Evolutionary conservation across 2,329 filamentous ascomycete genomes (phyloP).

Genomic region (Drechslera avenae): DNA sequence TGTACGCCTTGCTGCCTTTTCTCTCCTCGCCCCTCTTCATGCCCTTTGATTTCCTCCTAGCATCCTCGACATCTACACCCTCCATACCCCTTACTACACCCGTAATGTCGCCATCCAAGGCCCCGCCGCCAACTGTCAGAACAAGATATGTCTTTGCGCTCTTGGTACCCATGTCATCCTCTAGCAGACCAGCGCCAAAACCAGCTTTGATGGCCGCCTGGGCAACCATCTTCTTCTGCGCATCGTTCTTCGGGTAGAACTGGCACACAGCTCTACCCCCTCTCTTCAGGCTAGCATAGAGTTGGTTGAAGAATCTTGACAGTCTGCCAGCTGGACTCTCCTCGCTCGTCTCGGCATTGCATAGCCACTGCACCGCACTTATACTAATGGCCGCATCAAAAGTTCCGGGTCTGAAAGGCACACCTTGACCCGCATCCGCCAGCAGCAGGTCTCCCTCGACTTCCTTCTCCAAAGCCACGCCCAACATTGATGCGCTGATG

Average conservation of each 20-base stretch:
- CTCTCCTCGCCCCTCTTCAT: constrained; percentile 64
- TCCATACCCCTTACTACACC: constrained; percentile 89
- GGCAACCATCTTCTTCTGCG: constrained; percentile 90
- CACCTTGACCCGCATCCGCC: constrained; percentile 91
- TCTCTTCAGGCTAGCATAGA: constrained; percentile 82
- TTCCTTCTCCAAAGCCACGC: constrained; percentile 86
- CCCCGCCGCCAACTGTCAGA: constrained; percentile 80
- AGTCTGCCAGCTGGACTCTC: constrained; percentile 80
- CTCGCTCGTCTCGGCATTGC: constrained; percentile 89
- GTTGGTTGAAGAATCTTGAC: constrained; percentile 85
- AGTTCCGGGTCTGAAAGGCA: constrained; percentile 87
- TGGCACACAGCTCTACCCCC: constrained; percentile 93
- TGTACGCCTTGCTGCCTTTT: constrained; percentile 87
- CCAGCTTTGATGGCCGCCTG: constrained; percentile 89
- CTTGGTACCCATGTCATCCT: constrained; percentile 96
- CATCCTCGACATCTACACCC: constrained; percentile 74
- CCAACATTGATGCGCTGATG: constrained; percentile 94
- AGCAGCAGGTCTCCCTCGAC: constrained; percentile 93
- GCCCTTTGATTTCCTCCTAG: constrained; percentile 54
- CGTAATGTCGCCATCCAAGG: constrained; percentile 74
- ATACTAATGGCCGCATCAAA: constrained; percentile 97
- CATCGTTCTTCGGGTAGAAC: constrained; percentile 96
- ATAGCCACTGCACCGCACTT: constrained; percentile 97
- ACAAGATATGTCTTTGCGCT: constrained; percentile 97
- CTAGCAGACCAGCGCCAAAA: constrained; percentile 91